Evolutionary conservation across 176 grass and related monocot genomes (phyloP).

Genomic region (Paspalum vaginatum): DNA sequence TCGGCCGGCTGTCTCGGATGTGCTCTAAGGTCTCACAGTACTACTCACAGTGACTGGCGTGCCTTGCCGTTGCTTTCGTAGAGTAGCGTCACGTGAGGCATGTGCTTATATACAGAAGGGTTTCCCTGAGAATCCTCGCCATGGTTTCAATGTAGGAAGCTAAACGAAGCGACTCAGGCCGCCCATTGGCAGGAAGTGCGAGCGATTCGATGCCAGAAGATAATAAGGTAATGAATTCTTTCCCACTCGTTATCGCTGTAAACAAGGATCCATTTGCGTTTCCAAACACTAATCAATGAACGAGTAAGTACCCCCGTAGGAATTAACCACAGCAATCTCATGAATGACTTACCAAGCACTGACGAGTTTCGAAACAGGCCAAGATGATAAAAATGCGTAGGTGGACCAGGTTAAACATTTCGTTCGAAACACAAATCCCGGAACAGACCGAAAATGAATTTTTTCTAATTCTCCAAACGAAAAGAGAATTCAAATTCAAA

Average conservation of each 20-base stretch:
- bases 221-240: background rate
- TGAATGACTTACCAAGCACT: too few relatives aligned
- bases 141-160: background rate
- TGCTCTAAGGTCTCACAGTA: background rate
- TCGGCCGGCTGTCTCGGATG: background rate
- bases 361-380: too few relatives aligned
- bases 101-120: background rate
- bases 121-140: background rate
- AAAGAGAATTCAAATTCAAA: too few relatives aligned
- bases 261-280: background rate
- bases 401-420: too few relatives aligned
- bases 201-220: background rate
- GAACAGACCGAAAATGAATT: too few relatives aligned
- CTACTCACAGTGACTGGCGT: too few relatives aligned
- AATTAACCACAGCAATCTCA: too few relatives aligned
- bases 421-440: too few relatives aligned
- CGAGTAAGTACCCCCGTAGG: too few relatives aligned
- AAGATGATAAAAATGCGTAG: too few relatives aligned
- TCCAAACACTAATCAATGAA: background rate
- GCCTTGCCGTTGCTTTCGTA: background rate
- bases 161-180: background rate
- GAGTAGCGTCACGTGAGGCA: background rate
- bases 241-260: background rate
- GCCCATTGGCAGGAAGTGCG: too few relatives aligned
- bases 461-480: too few relatives aligned